Evolutionary conservation across 768 basidiomycete species (phyloP).

Genomic region (Multifurca ochricompacta): DNA sequence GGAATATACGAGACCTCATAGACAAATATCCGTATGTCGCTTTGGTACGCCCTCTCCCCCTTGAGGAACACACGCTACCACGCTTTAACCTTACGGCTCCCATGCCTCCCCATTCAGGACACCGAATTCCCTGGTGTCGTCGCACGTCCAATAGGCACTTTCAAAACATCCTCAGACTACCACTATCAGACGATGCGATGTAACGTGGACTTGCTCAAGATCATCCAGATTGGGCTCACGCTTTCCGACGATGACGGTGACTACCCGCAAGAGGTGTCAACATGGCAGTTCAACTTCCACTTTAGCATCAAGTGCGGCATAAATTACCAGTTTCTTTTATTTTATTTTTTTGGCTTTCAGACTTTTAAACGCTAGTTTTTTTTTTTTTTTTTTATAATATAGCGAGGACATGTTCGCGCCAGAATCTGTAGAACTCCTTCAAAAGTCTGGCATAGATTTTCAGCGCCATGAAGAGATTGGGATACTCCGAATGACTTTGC

Average conservation of each 20-base stretch:
- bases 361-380: conserved; percentile 2
- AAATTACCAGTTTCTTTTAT: too few species aligned
- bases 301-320: conserved; percentile 75
- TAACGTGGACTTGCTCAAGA: conserved; percentile 96
- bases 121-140: conserved; percentile 99
- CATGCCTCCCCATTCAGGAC: conserved; percentile 49
- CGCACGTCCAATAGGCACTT: conserved; percentile 91
- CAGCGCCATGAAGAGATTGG: conserved; percentile 89
- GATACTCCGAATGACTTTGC: conserved; percentile 93
- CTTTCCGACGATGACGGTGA: conserved; percentile 92
- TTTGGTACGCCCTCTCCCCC: conserved; percentile 57
- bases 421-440: conserved; percentile 91
- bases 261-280: conserved; percentile 80
- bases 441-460: conserved; percentile 95
- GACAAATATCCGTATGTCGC: conserved; percentile 91
- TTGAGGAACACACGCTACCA: conserved; percentile 9
- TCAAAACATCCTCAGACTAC: conserved; percentile 96
- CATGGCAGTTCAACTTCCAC: conserved; percentile 99
- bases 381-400: too few species aligned
- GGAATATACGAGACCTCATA: conserved; percentile 74
- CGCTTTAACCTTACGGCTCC: conserved; percentile 18
- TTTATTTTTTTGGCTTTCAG: not conserved
- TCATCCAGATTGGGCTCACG: conserved; percentile 96
- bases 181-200: conserved; percentile 99
- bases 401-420: conserved; percentile 99